Percentiles rank a stretch among this genome's conserved stretches.
These are phyloP conservation scores for Chondrus crispus DNA, from an alignment of 23 red algal genomes.

Conservation along the genomic window DNA sequence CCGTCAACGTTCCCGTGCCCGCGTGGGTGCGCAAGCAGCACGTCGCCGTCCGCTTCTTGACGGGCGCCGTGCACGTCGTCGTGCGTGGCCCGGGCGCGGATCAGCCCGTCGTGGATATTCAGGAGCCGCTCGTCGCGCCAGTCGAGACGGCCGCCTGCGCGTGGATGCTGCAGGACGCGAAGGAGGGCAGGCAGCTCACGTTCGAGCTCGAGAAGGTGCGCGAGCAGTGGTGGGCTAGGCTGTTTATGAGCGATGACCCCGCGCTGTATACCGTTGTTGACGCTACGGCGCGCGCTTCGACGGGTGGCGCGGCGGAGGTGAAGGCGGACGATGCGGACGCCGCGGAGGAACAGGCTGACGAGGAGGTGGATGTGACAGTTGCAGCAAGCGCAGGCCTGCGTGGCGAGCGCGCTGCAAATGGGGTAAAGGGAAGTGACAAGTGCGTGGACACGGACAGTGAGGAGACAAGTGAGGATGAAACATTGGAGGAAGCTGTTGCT, in stretches of 20 bases:
- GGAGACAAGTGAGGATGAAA: neutral
- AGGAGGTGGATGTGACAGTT: neutral
- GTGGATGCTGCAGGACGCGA: conserved; percentile 49
- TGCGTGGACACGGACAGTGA: neutral
- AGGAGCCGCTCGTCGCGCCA: neutral
- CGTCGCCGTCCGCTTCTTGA: conserved; percentile 36
- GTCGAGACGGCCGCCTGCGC: conserved; percentile 39
- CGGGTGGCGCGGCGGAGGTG: neutral
- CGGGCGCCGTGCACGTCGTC: conserved; percentile 21
- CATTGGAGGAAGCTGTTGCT: neutral
- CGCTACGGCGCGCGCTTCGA: neutral
- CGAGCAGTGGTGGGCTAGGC: conserved; percentile 40
- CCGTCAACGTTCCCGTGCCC: conserved; percentile 48
- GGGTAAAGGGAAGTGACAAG: neutral
- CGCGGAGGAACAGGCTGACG: neutral
- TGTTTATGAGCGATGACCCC: conserved; percentile 51
- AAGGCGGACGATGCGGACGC: neutral
- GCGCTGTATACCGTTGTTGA: conserved; percentile 33
- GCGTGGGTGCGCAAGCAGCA: conserved; percentile 34
- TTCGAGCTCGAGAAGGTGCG: conserved; percentile 64
- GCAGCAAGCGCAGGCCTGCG: neutral
- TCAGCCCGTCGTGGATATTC: neutral
- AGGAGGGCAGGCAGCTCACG: conserved; percentile 15
- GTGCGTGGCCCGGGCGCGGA: neutral
- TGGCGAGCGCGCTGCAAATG: neutral